Percentiles rank a stretch among this genome's conserved stretches.
phyloP scores from a whole-genome alignment of 2,329 filamentous ascomycete species.

The Plenodomus biglobosus region DNA sequence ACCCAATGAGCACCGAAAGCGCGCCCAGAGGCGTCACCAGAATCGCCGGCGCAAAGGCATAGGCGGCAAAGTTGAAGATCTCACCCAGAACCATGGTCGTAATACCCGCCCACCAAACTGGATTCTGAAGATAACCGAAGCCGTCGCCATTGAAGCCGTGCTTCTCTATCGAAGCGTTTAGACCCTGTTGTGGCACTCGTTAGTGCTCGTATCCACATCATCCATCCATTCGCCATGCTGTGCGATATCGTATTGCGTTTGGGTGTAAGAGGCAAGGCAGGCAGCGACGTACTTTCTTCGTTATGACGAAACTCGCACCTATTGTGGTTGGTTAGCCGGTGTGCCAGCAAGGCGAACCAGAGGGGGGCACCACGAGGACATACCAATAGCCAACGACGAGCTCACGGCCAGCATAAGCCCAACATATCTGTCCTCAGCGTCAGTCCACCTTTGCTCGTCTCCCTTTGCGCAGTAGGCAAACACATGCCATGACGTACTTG shows the following conservation, averaged over 20 bases:
- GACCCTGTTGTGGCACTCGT: constrained; percentile 59
- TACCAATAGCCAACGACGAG: constrained; percentile 46
- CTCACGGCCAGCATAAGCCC: constrained; percentile 45
- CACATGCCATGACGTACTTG: constrained; percentile 37
- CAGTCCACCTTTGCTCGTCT: constrained; percentile 13
- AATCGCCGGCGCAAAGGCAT: constrained; percentile 98
- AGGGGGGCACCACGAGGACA: constrained; percentile 1
- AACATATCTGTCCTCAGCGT: constrained; percentile 42
- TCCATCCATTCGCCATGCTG: not conserved
- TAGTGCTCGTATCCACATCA: constrained; percentile 5
- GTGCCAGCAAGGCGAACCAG: not conserved
- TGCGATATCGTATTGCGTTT: constrained; percentile 1
- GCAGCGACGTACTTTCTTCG: constrained; percentile 74
- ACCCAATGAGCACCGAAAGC: constrained; percentile 86
- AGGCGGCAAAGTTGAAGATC: constrained; percentile 95
- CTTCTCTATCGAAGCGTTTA: constrained; percentile 85
- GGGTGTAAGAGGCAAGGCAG: not conserved
- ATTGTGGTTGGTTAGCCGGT: constrained; percentile 16
- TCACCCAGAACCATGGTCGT: constrained; percentile 88
- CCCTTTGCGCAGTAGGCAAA: not conserved
- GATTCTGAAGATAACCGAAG: constrained; percentile 88
- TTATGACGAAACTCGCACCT: constrained; percentile 98
- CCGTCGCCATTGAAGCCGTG: constrained; percentile 98
- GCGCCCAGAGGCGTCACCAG: constrained; percentile 93
- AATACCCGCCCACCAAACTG: constrained; percentile 97